Base-by-base conservation (phyloP, 2,329 filamentous ascomycete species). In the Penicillium expansum region DNA sequence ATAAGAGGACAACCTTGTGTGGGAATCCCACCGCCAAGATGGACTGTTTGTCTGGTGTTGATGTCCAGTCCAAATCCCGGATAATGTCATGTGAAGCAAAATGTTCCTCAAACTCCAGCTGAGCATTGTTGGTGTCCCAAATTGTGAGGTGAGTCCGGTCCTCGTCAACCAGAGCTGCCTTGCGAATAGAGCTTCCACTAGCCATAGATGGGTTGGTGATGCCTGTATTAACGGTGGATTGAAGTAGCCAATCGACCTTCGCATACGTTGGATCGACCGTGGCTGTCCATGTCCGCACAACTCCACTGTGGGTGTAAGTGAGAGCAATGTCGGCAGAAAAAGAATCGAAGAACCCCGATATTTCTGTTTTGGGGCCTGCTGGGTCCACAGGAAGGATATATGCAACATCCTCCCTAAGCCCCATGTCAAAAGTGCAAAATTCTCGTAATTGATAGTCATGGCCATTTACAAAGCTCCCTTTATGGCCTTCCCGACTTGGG, bases 1-100 rank as follows among this genome's bases (percentile, higher is more conserved):
- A 88, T 27, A 96, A 82, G 2, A 97, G 80, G 30, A 95, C 76
- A 5, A 97, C 88, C 55, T 89, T 86, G 62, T 92, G 90, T n/a
- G 88, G 87, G 68, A 96, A 96, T 0, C 92, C 92, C n/a, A 97
- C 90, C 1, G 92, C 91, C 20, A 97, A 79, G 54, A 97, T 92
- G 1, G 90, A 93, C 68, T 96, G 91, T 48, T 86, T 86, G 71
- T 96, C 91, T 0, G 91, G 91, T 0, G 92, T 96, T 3, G 90
- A 93, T 0, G 92, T 93, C 93, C 93, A 97, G 72, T 96, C 92
- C 13, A 97, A 83, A 72, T 96, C 92, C 61, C 88, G 86, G 39
- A 97, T 91, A 6, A 82, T 83, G 65, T 94, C 89, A 58, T 88
- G 83, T 13, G 82, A 81, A 62, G 88, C 83, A 62, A 92, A 94